These are phyloP conservation scores for Trichosanthes cucumerina DNA, from an alignment of 306 rosid species.

Conservation along the genomic window DNA sequence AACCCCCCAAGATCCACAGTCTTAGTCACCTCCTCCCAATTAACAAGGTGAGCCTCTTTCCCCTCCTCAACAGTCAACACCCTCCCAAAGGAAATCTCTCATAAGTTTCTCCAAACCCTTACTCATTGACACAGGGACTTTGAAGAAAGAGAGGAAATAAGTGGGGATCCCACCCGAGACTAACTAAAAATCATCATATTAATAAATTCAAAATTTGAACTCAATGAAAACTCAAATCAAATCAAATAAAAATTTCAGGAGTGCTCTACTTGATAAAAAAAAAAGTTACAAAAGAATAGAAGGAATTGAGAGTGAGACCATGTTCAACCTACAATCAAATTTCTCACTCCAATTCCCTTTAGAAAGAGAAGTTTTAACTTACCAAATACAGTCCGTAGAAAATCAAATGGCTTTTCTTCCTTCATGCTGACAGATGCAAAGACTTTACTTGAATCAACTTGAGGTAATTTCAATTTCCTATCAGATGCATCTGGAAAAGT, in stretches of 20 bases:
- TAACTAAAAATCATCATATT: neutral
- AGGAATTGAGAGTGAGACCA: neutral
- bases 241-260: too few relatives aligned
- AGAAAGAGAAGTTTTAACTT: conserved; percentile 12
- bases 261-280: neutral
- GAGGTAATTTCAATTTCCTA: conserved; percentile 28
- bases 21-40: too few relatives aligned
- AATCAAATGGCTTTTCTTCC: conserved; percentile 71
- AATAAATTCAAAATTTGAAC: neutral
- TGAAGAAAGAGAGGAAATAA: too few relatives aligned
- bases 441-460: conserved; percentile 31
- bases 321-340: neutral
- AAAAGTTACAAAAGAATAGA: neutral
- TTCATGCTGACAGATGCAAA: conserved; percentile 66
- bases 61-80: too few relatives aligned
- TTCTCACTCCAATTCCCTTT: neutral
- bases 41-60: too few relatives aligned
- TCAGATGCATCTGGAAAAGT: conserved; percentile 53
- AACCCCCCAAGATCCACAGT: too few relatives aligned
- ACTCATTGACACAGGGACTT: too few relatives aligned
- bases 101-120: too few relatives aligned
- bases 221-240: too few relatives aligned
- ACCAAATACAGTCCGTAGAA: conserved; percentile 78
- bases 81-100: too few relatives aligned
- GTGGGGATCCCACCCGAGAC: too few relatives aligned